Base-by-base conservation (phyloP, 2,329 filamentous ascomycete species). In the Botrytis porri region DNA sequence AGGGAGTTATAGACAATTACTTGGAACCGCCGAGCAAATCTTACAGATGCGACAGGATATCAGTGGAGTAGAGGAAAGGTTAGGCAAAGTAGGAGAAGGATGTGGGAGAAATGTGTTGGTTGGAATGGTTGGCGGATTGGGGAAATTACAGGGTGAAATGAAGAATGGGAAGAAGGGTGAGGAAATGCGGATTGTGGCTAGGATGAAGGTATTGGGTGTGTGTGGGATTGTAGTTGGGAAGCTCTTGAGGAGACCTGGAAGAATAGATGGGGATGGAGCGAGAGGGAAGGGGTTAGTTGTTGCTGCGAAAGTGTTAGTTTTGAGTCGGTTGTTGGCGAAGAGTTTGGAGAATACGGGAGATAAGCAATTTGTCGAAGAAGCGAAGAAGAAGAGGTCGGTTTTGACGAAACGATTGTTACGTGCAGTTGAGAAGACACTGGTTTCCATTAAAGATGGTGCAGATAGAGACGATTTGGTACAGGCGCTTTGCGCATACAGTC, bases 11-110 rank as follows among this genome's bases (percentile, higher is more conserved):
- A 92, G 95, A 77, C 93, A 96, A 78, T 89, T 98, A 14, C 89
- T 98, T 39, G 93, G 93, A 70, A 98, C 95, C 0, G 95, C 95
- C 71, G 95, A 98, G 83, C 91, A 91, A n/a, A 98, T 98, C 77
- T 92, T 98, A 71, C 88, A 90, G 74, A 97, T 98, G 93, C 92
- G 93, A 77, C 83, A 83, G 57, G 90, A 95, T 80, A 95, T 96
- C 83, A 88, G 91, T 74, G 84, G 85, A 20, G 91, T 94, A 25
- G 94, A 97, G 82, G 84, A 86, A 8, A 88, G 90, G 54, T 86
- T 98, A 69, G 88, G 88, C 25, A 86, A 86, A 74, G 91, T 97
- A 84, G 93, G 93, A 63, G 88, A 88, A 60, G 88, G 89, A 73
- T 98, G 95, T 82, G 94, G 95, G 69, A 88, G 93, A 54, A 84